phyloP scores from a whole-genome alignment of 805 yeast species.

The Yamadazyma insecticola region DNA sequence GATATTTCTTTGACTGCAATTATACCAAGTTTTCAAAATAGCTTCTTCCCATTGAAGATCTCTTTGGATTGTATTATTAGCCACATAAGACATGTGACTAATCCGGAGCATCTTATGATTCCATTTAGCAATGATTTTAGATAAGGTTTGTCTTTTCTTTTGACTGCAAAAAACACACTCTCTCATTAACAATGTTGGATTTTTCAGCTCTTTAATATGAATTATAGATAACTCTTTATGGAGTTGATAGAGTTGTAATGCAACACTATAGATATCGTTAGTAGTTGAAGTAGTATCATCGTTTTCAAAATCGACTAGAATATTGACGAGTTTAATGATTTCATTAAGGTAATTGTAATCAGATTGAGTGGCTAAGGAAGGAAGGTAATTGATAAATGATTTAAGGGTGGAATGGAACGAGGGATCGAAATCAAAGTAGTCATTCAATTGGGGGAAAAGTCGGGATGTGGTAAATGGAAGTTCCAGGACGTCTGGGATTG shows the following conservation, averaged over 20 bases:
- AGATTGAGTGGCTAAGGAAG: conserved; percentile 2
- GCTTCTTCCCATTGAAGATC: no score
- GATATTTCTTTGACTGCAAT: background rate
- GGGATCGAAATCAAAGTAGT: conserved; percentile 11
- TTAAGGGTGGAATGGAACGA: conserved; percentile 2
- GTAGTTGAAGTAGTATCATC: conserved; percentile 11
- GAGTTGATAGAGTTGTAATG: conserved; percentile 17
- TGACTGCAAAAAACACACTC: conserved; percentile 16
- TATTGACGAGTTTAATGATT: conserved; percentile 12
- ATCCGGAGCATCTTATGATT: conserved; percentile 10
- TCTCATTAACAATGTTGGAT: conserved; percentile 28
- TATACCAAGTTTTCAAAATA: conserved; percentile 13
- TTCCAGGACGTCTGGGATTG: no score
- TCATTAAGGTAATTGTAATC: conserved; percentile 9
- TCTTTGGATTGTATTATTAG: no score
- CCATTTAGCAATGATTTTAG: no score
- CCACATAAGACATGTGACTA: conserved; percentile 11
- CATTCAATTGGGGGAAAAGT: conserved; percentile 10
- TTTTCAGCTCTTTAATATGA: background rate
- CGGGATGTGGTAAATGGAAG: no score
- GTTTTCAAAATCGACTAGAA: conserved; percentile 26
- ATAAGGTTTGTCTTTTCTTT: no score
- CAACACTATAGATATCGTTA: conserved; percentile 16
- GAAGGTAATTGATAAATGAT: conserved; percentile 4
- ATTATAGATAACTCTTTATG: conserved; percentile 17